These are phyloP conservation scores for Arthrobotrys iridis DNA, from an alignment of 2,329 filamentous ascomycete species.

Conservation along the genomic window DNA sequence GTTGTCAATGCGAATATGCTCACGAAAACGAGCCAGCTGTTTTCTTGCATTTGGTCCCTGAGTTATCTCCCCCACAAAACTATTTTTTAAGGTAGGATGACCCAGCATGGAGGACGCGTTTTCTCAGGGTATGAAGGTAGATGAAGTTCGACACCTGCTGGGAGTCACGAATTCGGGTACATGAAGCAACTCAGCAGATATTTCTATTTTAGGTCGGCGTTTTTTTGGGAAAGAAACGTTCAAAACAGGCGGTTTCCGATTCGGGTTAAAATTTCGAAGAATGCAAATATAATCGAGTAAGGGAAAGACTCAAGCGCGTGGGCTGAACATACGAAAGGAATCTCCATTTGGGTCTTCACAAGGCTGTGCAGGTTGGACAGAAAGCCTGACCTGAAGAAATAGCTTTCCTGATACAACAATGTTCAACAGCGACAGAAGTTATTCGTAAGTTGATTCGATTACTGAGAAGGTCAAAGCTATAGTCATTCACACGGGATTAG, in stretches of 20 bases:
- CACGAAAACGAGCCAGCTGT: slow-evolving; percentile 50
- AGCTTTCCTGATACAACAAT: slow-evolving; percentile 6
- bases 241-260: slow-evolving; percentile 23
- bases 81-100: not conserved
- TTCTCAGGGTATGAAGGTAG: not conserved
- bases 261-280: slow-evolving; percentile 7
- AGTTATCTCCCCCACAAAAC: slow-evolving; percentile 10
- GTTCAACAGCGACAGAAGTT: slow-evolving; percentile 1
- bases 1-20: slow-evolving; percentile 53
- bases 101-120: slow-evolving; percentile 40
- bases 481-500: slow-evolving; percentile 22
- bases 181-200: slow-evolving; percentile 16
- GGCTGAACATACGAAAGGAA: slow-evolving; percentile 8
- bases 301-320: slow-evolving; percentile 27
- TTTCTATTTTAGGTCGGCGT: slow-evolving; percentile 50
- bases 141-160: slow-evolving; percentile 6
- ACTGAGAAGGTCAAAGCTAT: slow-evolving; percentile 23
- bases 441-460: not conserved
- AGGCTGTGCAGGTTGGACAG: slow-evolving; percentile 33
- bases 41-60: slow-evolving; percentile 44
- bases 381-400: slow-evolving; percentile 52
- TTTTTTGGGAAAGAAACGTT: too few relatives aligned
- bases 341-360: slow-evolving; percentile 26
- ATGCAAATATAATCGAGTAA: slow-evolving; percentile 50
- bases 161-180: slow-evolving; percentile 40